Evolutionary conservation across 345 rosid genomes (phyloP), one percentile per base, ranked within the genome.

Genomic region (Abelmoschus esculentus): DNA sequence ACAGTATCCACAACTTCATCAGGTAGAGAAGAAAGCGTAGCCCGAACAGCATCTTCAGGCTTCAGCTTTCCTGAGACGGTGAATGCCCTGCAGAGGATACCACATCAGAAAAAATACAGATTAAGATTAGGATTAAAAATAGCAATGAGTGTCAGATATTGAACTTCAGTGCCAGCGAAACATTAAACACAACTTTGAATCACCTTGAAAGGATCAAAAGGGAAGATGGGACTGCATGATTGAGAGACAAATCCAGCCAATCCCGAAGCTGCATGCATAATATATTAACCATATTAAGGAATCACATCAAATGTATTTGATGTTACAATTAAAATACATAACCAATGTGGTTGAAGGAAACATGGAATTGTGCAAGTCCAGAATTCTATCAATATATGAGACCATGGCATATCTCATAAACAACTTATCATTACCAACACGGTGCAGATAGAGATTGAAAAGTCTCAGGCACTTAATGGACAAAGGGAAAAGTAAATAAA

Each of bases 1-100:
- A 95, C 91, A 56, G 93, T 95, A 83, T 82, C 96, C 74, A 95
- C 96, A 85, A 95, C 97, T 81, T 91, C 96, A 74, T 93, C 97
- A 14, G 97, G 97, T 36, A 95, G 86, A 72, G 97, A 95, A 79
- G 97, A 89, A 61, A 89, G 93, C 19, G 99, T 95, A 74, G 91
- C 96, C 46, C 75, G 79, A 81, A 95, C 92, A 75, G 88, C 96
- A 69, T 95, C 98, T 80, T 86, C 97, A 60, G 89, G 96, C 65
- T 78, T 90, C 77, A 58, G 36, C 78, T 84, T 91, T 79, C 93
- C 93, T 58, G 96, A 78, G 17, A 95, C 96, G 26, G 86, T 82
- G 74, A 91, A 91, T 70, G 96, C 86, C 83, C 96, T 95, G 84
- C 75, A 79, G 29, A 52, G 32, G 17, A 57, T 18, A 61, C 19